Evolutionary conservation across 1,284 basidiomycete genomes (phyloP), one percentile per base, ranked within the genome.

Genomic region (Microstroma glucosiphilum): DNA sequence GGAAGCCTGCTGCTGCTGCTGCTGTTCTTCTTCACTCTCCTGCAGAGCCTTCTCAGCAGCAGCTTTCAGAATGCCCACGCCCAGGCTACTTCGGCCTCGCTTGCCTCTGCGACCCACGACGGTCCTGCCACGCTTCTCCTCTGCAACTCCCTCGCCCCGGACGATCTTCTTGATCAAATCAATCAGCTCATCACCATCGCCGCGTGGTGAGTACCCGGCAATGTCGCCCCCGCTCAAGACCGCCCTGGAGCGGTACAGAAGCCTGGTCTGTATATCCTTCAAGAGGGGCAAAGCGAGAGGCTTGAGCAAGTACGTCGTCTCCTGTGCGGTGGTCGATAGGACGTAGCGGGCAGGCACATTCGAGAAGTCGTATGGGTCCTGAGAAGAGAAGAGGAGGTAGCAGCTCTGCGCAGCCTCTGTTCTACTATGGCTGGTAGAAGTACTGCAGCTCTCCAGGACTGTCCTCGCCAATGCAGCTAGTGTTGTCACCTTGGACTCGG

Each of bases 11-110:
- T 6, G n/a, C 41, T 42, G 56, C 40, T 30, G 30, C 26, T 23
- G 57, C 57, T 25, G 57, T 17, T 11, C 37, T 7, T 37, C 41
- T 43, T 19, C 42, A 43, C 42, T 19, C 11, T 48, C 15, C 42
- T 63, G 59, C 12, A 30, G 25, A 43, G 63, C 57, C 17, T 48
- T 30, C 41, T 53, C 23, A 11, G 59, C 58, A 19, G 51, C 51
- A 23, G 51, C 51, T 26, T 54, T 15, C 13, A 54, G 19, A 8
- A 54, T 25, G 3, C 51, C 51, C 21, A 54, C 51, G 15, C 51
- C 51, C 7, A 54, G 51, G 6, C 43, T 48, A 21, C 43, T 21
- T 2, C 51, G 19, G 21, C 25, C 51, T 17, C 51, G 51, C 51
- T 54, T 54, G 19, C 21, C 51, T 19, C 43, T 4, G 6, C 25